phyloP scores from a whole-genome alignment of 495 filamentous ascomycete species.

The Penicillium roqueforti region DNA sequence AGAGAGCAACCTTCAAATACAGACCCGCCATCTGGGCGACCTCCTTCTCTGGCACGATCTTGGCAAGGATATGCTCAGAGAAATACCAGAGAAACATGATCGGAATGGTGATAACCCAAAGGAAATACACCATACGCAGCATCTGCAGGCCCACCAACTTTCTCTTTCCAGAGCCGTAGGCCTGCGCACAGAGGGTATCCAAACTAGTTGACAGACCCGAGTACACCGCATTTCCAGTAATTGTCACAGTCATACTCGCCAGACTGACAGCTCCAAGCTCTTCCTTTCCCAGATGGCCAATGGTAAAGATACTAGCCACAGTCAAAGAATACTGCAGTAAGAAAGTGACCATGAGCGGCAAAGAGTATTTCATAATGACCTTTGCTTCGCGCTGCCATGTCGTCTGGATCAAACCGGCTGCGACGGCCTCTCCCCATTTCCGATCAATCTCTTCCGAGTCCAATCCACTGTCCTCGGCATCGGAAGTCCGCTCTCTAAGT shows the following conservation, averaged over 20 bases:
- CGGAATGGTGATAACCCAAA: slow-evolving; percentile 60
- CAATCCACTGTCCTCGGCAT: slow-evolving; percentile 24
- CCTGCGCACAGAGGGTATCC: slow-evolving; percentile 73
- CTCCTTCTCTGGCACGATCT: slow-evolving; percentile 62
- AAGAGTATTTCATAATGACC: slow-evolving; percentile 59
- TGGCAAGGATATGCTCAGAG: slow-evolving; percentile 54
- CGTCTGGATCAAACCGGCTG: slow-evolving; percentile 68
- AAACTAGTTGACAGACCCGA: slow-evolving; percentile 69
- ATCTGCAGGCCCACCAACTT: slow-evolving; percentile 68
- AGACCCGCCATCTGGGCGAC: slow-evolving; percentile 60
- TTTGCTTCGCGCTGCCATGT: slow-evolving; percentile 79
- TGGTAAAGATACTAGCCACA: slow-evolving; percentile 64
- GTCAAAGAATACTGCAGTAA: slow-evolving; percentile 72
- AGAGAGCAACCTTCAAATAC: slow-evolving; percentile 62
- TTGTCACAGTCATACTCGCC: slow-evolving; percentile 67
- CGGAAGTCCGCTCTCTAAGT: slow-evolving; percentile 27
- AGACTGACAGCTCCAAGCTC: slow-evolving; percentile 62
- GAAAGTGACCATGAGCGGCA: slow-evolving; percentile 66
- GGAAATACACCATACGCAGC: slow-evolving; percentile 64
- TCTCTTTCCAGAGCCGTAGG: slow-evolving; percentile 67
- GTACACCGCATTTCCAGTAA: slow-evolving; percentile 68
- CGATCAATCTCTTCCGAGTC: slow-evolving; percentile 42
- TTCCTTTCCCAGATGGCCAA: slow-evolving; percentile 60
- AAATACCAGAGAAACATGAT: slow-evolving; percentile 62
- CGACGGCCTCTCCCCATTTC: slow-evolving; percentile 78